Evolutionary conservation across 768 basidiomycete species (phyloP), one percentile per base, ranked within the genome.

Genomic region (Trichaptum fuscoviolaceum): DNA sequence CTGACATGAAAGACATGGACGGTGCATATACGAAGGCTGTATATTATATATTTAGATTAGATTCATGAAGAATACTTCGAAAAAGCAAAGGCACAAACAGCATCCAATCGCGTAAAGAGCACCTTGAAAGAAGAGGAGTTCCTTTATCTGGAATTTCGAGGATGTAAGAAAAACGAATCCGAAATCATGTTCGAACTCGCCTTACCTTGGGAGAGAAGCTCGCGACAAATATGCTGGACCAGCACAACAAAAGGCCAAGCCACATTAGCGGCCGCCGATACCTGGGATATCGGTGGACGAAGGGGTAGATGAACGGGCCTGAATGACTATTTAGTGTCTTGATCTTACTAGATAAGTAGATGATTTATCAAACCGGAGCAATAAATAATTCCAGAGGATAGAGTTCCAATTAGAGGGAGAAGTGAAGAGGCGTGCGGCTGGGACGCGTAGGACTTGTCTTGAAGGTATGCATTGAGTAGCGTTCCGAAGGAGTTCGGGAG

Each of bases 61-160:
- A 35, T 30, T 69, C 23, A 12, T 26, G 64, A 63, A 23, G 26
- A 30, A 63, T 3, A 30, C n/a, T 30, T 30, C 2, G 30, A 30
- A 8, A 3, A 20, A 26, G 17, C n/a, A 23, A 24, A 12, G 9
- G 42, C 10, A 65, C 65, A 34, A 67, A 73, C 67, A 68, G 5
- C 73, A 77, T 30, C 74, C 77, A 18, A 77, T 68, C 18, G 71
- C 77, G 57, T 77, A 76, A 18, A 74, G 35, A 18, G 73, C 72
- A 26, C 75, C 77, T 71, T 78, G 73, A 9, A 75, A 65, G 17
- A 67, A 52, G 20, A 52, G 12, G 42, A 52, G 42, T 12, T 52
- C 42, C 15, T 52, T 52, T 52, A 52, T 52, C 42, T 52, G 15
- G 12, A 20, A 12, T 15, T 52, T 52, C 20, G 42, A 20, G 20